Conservation (phyloP, 2,329 filamentous ascomycete genomes). For the Hypoxylon sp. region DNA sequence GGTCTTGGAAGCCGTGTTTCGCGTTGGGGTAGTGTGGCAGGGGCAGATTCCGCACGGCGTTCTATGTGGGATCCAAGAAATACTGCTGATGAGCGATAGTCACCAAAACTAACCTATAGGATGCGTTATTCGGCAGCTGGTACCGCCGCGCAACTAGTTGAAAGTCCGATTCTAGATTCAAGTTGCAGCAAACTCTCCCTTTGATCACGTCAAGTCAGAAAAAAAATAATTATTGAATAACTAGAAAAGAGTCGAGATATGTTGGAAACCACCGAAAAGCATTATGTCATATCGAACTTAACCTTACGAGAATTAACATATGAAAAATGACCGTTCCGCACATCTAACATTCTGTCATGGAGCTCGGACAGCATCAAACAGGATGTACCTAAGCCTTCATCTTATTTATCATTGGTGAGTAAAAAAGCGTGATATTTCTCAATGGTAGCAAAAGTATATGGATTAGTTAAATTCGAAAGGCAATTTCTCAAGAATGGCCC, state of each 20-base stretch:
- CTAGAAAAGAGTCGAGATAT: neutral
- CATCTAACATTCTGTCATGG: neutral
- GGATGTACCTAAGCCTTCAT: neutral
- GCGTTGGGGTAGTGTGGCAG: conserved; percentile 11
- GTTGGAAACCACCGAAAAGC: neutral
- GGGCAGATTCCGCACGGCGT: conserved; percentile 4
- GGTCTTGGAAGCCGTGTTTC: neutral
- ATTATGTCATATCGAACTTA: neutral
- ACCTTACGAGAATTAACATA: neutral
- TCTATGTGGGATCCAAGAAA: neutral
- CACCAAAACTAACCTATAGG: neutral
- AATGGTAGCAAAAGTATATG: neutral
- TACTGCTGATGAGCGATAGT: neutral
- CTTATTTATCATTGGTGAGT: neutral
- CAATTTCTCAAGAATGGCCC: neutral
- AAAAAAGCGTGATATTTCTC: neutral
- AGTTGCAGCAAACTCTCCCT: neutral
- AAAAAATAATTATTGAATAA: too few species aligned
- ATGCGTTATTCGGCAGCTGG: neutral
- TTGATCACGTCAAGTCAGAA: too few species aligned
- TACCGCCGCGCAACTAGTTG: neutral
- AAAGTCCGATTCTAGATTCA: conserved; percentile 21
- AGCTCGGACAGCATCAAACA: neutral
- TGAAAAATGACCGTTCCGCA: neutral
- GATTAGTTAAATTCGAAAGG: neutral